Evolutionary conservation across 345 rosid species (phyloP), one percentile per base, ranked within the genome.

Genomic region (Salix suchowensis): DNA sequence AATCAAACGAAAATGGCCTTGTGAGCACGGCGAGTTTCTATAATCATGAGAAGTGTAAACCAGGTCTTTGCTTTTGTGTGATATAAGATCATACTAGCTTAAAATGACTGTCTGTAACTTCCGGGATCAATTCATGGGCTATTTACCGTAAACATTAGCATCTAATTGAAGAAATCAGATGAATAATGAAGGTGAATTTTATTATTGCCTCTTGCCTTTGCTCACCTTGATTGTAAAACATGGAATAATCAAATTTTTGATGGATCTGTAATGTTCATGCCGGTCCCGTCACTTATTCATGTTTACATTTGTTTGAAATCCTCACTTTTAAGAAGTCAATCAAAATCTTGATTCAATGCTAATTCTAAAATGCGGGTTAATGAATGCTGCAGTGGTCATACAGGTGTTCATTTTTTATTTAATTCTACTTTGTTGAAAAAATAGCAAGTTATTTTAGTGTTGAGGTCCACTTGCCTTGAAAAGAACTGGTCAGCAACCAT

Each of bases 31-130:
- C 23, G 65, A 37, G 28, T 68, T 44, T 65, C 67, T 5, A 16
- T 65, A 44, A 67, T 34, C 75, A 46, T 55, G 60, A 65, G 52
- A 71, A 74, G 30, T 60, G 69, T 28, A 58, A 73, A 26, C 37
- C 37, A 14, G 6, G 50, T 70, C 46, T 39, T 39, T 30, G 16
- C 42, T 37, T 73, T 8, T 40, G 62, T 39, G 36, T 36, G 18
- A 37, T 54, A 21, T 72, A 6, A 32, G 10, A 58, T 72, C 24
- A 39, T 12, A 10, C 28, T 44, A 24, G 67, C 42, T 30, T 64
- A 62, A 18, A 9, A 62, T 42, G 21, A 42, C 10, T 64, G 60
- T 54, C 10, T 13, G 21, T 52, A 10, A n/a, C 11, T 32, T 6
- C 42, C 60, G 36, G 68, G 76, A 39, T 61, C 54, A 7, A 14